phyloP scores from a whole-genome alignment of 2,329 filamentous ascomycete species.

The Pseudocercospora fuligena region DNA sequence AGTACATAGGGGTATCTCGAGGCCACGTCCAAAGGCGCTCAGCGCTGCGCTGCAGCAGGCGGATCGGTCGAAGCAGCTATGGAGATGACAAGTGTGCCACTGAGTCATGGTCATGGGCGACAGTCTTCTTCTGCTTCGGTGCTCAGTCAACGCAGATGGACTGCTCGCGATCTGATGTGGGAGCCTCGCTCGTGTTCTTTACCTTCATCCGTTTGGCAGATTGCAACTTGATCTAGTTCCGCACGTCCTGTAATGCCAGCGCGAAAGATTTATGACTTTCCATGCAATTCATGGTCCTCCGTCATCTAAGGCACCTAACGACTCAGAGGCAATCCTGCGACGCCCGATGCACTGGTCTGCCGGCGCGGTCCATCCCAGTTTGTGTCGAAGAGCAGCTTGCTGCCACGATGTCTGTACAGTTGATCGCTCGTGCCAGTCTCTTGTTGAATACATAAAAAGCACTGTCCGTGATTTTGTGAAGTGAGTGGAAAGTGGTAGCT shows the following conservation, averaged over 20 bases:
- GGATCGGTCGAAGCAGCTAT: neutral
- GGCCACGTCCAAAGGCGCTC: neutral
- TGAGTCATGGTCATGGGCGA: neutral
- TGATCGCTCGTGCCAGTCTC: neutral
- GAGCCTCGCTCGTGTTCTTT: neutral
- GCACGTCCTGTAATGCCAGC: neutral
- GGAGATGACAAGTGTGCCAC: neutral
- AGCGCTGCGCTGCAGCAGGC: neutral
- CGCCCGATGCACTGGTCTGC: neutral
- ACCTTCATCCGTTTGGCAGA: neutral
- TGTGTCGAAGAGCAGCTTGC: neutral
- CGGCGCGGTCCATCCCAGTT: neutral
- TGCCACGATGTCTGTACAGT: neutral
- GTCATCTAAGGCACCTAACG: conserved; percentile 5
- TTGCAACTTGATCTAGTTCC: neutral
- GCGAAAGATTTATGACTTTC: neutral
- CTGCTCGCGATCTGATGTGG: neutral
- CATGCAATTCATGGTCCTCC: neutral
- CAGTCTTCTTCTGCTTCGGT: neutral
- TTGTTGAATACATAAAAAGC: neutral
- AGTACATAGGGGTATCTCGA: neutral
- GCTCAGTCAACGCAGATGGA: neutral
- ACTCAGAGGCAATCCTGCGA: conserved; percentile 8
- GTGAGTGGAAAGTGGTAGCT: neutral
- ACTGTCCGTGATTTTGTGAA: neutral